These are phyloP conservation scores for Cladophialophora chaetospira DNA, from an alignment of 2,329 filamentous ascomycete species.

Conservation along the genomic window DNA sequence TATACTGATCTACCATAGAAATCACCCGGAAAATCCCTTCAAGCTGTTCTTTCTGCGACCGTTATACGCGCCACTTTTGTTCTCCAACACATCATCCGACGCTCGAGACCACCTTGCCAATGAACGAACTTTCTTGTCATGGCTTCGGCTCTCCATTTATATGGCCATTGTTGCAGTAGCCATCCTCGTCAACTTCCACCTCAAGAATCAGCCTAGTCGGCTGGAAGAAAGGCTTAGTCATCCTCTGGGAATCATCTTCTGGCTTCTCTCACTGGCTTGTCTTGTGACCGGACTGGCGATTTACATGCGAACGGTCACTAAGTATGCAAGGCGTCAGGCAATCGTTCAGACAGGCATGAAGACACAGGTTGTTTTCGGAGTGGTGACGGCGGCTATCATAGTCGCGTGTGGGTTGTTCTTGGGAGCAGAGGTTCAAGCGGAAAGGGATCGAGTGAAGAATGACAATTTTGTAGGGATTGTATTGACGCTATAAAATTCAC, in stretches of 20 bases:
- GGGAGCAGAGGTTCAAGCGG: slow-evolving; percentile 39
- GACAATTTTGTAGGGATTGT: neutral
- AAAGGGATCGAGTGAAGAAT: neutral
- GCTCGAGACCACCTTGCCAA: slow-evolving; percentile 68
- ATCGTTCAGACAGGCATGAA: slow-evolving; percentile 93
- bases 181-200: slow-evolving; percentile 90
- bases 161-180: slow-evolving; percentile 88
- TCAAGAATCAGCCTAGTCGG: slow-evolving; percentile 69
- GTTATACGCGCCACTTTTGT: slow-evolving; percentile 61
- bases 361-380: slow-evolving; percentile 72
- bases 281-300: slow-evolving; percentile 77
- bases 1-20: slow-evolving; percentile 13
- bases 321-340: slow-evolving; percentile 75
- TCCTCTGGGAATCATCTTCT: slow-evolving; percentile 86
- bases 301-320: slow-evolving; percentile 80
- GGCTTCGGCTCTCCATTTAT: slow-evolving; percentile 84
- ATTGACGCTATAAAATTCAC: neutral
- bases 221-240: slow-evolving; percentile 76
- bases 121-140: slow-evolving; percentile 79
- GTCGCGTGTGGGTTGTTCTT: slow-evolving; percentile 49
- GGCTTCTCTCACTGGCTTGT: slow-evolving; percentile 76
- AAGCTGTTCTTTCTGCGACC: slow-evolving; percentile 55
- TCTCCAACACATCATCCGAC: slow-evolving; percentile 68
- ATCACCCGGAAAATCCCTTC: slow-evolving; percentile 36
- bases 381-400: slow-evolving; percentile 48